A percentile compares a stretch with the other conserved stretches of the same genome.
Evolutionary conservation across 2,329 filamentous ascomycete genomes (phyloP).

Genomic region (Exutisphaerella laricina): DNA sequence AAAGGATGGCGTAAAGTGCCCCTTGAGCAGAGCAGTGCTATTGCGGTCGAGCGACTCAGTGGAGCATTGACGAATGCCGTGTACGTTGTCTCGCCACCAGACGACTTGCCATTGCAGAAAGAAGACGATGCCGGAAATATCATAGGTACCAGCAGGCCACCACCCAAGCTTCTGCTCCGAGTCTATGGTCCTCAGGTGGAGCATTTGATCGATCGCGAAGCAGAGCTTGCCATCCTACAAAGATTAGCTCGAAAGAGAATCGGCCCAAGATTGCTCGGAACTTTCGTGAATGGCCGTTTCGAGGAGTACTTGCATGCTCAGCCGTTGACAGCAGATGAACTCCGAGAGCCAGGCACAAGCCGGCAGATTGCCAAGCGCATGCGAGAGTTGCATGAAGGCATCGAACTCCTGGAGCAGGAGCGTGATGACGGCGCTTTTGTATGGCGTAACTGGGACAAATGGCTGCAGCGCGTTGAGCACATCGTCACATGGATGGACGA

Average conservation of each 20-base stretch:
- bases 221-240: conserved; percentile 78
- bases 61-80: conserved; percentile 95
- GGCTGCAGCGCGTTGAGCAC: conserved; percentile 64
- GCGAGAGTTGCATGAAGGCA: conserved; percentile 89
- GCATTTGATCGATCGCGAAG: conserved; percentile 89
- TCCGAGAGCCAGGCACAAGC: conserved; percentile 76
- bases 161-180: conserved; percentile 74
- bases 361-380: conserved; percentile 95
- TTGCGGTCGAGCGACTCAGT: conserved; percentile 71
- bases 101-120: conserved; percentile 46
- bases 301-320: conserved; percentile 88
- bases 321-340: conserved; percentile 68
- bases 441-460: conserved; percentile 92
- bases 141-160: conserved; percentile 37
- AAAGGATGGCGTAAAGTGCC: conserved; percentile 88
- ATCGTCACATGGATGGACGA: conserved; percentile 55
- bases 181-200: conserved; percentile 95
- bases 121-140: conserved; percentile 35
- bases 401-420: conserved; percentile 77
- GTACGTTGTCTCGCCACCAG: conserved; percentile 83
- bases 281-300: conserved; percentile 90
- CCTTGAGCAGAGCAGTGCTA: conserved; percentile 60
- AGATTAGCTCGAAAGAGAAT: conserved; percentile 88
- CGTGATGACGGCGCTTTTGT: conserved; percentile 72
- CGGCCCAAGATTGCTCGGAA: conserved; percentile 82